Evolutionary conservation across 805 yeast species (phyloP).

Genomic region (Saccharomycopsis sp.): DNA sequence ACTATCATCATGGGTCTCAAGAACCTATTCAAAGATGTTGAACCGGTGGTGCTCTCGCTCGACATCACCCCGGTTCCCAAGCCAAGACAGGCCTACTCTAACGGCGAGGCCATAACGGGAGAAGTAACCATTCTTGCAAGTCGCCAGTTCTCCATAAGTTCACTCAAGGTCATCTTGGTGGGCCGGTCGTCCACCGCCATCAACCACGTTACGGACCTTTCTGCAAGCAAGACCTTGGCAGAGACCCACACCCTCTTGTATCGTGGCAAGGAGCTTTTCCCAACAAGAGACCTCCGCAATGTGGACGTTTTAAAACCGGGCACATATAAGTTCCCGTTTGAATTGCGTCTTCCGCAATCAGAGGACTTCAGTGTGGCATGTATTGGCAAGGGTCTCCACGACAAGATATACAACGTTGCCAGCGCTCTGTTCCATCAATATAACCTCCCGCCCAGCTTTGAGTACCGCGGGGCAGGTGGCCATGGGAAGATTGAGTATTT

Average conservation of each 20-base stretch:
- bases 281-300: not conserved
- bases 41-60: not conserved
- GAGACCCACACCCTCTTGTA: conserved; percentile 9
- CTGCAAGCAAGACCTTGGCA: conserved; percentile 8
- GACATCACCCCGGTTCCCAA: not conserved
- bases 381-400: conserved; percentile 4
- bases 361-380: conserved; percentile 9
- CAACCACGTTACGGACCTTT: conserved; percentile 6
- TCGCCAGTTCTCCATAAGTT: not conserved
- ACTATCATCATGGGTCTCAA: not conserved
- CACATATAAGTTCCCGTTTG: conserved; percentile 12
- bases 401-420: conserved; percentile 3
- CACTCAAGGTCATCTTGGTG: not conserved
- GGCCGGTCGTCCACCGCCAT: not conserved
- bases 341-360: conserved; percentile 4
- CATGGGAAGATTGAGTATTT: conserved; percentile 12
- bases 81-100: no score
- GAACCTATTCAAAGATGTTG: not conserved
- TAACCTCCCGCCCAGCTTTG: conserved; percentile 9
- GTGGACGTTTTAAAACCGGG: conserved; percentile 2
- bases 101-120: not conserved
- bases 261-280: conserved; percentile 11
- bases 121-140: not conserved
- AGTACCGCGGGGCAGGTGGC: conserved; percentile 10
- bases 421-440: conserved; percentile 2